Percentiles rank a stretch among this genome's conserved stretches.
These are phyloP conservation scores for Drechmeria coniospora DNA, from an alignment of 2,329 filamentous ascomycete species.

Conservation along the genomic window DNA sequence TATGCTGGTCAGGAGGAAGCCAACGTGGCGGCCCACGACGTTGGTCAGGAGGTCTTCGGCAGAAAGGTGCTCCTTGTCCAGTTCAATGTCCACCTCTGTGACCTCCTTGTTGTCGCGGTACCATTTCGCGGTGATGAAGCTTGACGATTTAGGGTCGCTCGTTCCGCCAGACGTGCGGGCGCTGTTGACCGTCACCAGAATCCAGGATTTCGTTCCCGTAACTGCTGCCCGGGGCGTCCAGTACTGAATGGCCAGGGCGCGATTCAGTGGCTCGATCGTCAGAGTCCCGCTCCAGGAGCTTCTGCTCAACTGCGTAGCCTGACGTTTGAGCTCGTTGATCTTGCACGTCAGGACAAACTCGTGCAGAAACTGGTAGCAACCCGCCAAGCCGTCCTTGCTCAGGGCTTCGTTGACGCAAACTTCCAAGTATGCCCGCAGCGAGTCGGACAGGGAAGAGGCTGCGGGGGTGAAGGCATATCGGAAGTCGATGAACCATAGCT, in stretches of 20 bases:
- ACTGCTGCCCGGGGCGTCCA: slow-evolving; percentile 49
- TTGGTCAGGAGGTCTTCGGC: slow-evolving; percentile 58
- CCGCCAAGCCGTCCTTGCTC: slow-evolving; percentile 51
- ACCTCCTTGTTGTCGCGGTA: slow-evolving; percentile 70
- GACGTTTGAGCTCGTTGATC: slow-evolving; percentile 64
- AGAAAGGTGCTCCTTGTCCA: slow-evolving; percentile 55
- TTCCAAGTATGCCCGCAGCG: slow-evolving; percentile 53
- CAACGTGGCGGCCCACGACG: slow-evolving; percentile 61
- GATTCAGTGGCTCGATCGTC: slow-evolving; percentile 62
- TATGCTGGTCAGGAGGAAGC: slow-evolving; percentile 53
- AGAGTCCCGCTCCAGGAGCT: slow-evolving; percentile 66
- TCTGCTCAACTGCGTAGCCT: slow-evolving; percentile 55
- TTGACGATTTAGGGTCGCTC: slow-evolving; percentile 29
- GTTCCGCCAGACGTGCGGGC: slow-evolving; percentile 31
- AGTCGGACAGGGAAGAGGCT: slow-evolving; percentile 42
- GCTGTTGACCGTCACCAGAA: slow-evolving; percentile 70
- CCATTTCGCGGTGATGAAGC: slow-evolving; percentile 56
- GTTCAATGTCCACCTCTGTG: slow-evolving; percentile 45
- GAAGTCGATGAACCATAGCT: slow-evolving; percentile 91
- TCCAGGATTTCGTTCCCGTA: slow-evolving; percentile 65
- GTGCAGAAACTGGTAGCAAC: slow-evolving; percentile 77
- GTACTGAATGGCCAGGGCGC: slow-evolving; percentile 78
- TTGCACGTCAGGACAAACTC: slow-evolving; percentile 83
- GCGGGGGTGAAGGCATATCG: slow-evolving; percentile 67
- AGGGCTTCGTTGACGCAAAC: slow-evolving; percentile 56